Evolutionary conservation across 2,329 filamentous ascomycete genomes (phyloP).

Genomic region (Aspergillus versicolor): DNA sequence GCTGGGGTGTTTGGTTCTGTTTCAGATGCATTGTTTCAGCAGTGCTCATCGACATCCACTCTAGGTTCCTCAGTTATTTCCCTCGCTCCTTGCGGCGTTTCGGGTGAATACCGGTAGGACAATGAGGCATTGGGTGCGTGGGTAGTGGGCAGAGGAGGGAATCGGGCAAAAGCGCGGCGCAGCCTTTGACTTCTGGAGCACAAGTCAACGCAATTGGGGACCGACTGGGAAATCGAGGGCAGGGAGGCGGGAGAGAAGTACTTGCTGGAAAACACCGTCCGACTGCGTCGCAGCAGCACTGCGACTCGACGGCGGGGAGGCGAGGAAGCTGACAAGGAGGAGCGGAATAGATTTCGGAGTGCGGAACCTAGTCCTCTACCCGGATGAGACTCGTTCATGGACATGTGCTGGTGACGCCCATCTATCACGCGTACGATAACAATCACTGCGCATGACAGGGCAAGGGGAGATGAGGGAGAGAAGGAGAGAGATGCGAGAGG

Average conservation of each 20-base stretch:
- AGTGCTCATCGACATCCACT: neutral
- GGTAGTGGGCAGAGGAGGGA: neutral
- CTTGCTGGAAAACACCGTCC: constrained; percentile 34
- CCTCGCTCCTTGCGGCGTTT: neutral
- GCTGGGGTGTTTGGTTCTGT: constrained; percentile 15
- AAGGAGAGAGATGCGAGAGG: constrained; percentile 7
- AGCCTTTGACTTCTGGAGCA: constrained; percentile 3
- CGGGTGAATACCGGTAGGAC: neutral
- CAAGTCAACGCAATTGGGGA: constrained; percentile 3
- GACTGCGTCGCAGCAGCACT: constrained; percentile 36
- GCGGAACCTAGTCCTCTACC: constrained; percentile 31
- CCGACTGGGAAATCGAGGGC: neutral
- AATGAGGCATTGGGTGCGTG: neutral
- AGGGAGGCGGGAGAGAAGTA: constrained; percentile 19
- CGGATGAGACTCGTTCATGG: constrained; percentile 33
- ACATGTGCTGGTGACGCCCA: constrained; percentile 35
- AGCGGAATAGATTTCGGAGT: constrained; percentile 35
- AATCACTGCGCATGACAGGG: constrained; percentile 24
- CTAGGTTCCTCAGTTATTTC: neutral
- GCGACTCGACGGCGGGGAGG: constrained; percentile 31
- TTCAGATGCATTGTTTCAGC: constrained; percentile 9
- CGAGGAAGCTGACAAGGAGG: constrained; percentile 24
- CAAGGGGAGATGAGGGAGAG: constrained; percentile 7
- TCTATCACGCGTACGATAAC: constrained; percentile 20
- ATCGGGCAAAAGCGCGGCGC: constrained; percentile 5